Evolutionary conservation across 179 eudicot genomes (phyloP), one percentile per base, ranked within the genome.

Genomic region (Beta macrorhiza): DNA sequence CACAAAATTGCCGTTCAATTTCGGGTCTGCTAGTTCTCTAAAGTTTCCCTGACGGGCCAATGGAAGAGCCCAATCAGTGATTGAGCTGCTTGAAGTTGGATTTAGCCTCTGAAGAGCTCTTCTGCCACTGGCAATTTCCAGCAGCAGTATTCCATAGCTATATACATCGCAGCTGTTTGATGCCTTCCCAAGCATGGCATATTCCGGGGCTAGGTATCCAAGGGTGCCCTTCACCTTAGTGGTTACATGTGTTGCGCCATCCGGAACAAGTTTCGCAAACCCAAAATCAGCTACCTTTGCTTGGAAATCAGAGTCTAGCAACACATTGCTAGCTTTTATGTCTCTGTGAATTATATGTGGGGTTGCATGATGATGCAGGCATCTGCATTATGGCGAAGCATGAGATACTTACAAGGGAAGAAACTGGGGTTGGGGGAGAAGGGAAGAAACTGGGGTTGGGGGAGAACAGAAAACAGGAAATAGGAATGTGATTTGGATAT

Each of bases 221-320:
- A 95, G 92, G 77, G 95, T 90, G 22, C 95, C 92, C 77, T 93
- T 93, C 11, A 92, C 91, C 74, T 83, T 87, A 62, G 97, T 91
- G 78, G 92, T 93, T 45, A 90, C 97, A 68, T 92, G 97, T 37
- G 97, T 90, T 32, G 91, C 97, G 29, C 93, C 97, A 45, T 92
- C 93, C 0, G 98, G 98, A 55, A 93, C 86, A 58, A 93, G 89
- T 88, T 83, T 95, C 44, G 97, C 98, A 47, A 92, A 95, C 59
- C 98, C 94, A 49, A 95, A 95, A 89, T 95, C 99, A n/a, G 99
- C 95, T 47, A 95, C 99, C 73, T 81, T 89, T n/a, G 99, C 94
- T 63, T 90, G 85, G 82, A 93, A 93, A 80, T 95, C 91, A 2
- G 89, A 85, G 69, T 95, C 98, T n/a, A 95, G 90, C 72, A 95